Evolutionary conservation across 176 grass and related monocot species (phyloP).

Genomic region (Avena insularis): DNA sequence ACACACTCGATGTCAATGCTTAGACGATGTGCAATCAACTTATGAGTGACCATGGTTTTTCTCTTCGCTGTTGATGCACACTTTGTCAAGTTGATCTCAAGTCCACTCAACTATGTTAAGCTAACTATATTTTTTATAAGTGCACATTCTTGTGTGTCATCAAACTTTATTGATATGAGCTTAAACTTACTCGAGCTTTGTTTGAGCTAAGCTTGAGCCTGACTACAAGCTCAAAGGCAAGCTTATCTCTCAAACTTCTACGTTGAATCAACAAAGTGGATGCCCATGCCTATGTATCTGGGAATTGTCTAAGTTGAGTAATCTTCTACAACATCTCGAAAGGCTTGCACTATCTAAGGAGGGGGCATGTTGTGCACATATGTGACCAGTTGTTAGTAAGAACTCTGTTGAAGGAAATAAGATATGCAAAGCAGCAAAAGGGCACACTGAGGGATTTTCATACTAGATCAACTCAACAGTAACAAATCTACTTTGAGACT

Average conservation of each 20-base stretch:
- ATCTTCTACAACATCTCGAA: background rate
- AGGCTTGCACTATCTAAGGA: background rate
- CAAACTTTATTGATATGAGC: background rate
- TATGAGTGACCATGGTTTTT: background rate
- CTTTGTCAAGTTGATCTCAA: background rate
- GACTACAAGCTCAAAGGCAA: too few relatives aligned
- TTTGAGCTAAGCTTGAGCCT: background rate
- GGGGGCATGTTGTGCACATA: background rate
- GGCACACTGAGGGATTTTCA: background rate
- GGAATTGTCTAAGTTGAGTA: background rate
- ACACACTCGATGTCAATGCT: background rate
- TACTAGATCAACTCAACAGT: background rate
- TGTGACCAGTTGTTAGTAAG: background rate
- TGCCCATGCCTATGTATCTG: background rate
- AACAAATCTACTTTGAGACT: background rate
- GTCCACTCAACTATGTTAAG: background rate
- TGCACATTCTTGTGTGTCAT: conserved; percentile 4
- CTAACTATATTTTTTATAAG: background rate
- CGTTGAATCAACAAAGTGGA: conserved; percentile 14
- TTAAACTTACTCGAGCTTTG: background rate
- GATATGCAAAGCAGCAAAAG: background rate
- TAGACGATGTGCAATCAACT: background rate
- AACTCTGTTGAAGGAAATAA: background rate
- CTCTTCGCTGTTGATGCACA: background rate
- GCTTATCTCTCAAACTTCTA: background rate